A percentile compares a stretch with the other conserved stretches of the same genome.
phyloP scores from a whole-genome alignment of 495 filamentous ascomycete species.

The Penicillium manginii region DNA sequence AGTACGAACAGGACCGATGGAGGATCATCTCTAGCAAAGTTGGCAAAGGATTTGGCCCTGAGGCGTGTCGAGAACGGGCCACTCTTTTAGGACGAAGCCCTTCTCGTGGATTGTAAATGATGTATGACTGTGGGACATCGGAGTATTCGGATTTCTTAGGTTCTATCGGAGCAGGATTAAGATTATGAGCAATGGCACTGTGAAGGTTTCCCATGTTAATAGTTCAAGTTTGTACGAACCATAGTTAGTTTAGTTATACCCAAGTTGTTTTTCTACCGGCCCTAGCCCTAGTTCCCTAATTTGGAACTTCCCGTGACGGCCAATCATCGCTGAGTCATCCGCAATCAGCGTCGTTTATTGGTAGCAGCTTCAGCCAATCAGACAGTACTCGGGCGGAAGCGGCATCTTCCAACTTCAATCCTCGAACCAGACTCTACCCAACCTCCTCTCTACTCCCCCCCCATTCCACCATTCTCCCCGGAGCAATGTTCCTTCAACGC shows the following conservation, averaged over 20 bases:
- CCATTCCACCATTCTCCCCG: constrained; percentile 29
- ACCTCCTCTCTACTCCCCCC: constrained; percentile 30
- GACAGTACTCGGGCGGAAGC: constrained; percentile 42
- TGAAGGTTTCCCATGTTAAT: neutral
- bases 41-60: constrained; percentile 80
- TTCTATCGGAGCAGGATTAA: neutral
- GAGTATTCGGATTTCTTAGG: neutral
- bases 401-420: constrained; percentile 52
- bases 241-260: neutral
- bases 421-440: constrained; percentile 38
- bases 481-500: constrained; percentile 83
- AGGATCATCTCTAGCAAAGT: constrained; percentile 84
- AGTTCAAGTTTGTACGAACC: neutral
- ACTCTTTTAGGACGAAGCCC: constrained; percentile 26
- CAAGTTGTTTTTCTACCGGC: neutral
- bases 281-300: constrained; percentile 40
- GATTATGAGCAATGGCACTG: neutral
- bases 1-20: constrained; percentile 92
- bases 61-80: constrained; percentile 82
- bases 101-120: neutral
- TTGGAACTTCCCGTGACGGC: constrained; percentile 32
- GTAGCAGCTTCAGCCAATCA: constrained; percentile 25
- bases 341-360: constrained; percentile 22
- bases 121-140: neutral
- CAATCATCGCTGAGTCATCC: constrained; percentile 46